Evolutionary conservation across 768 basidiomycete species (phyloP).

Genomic region (Bullera alba): DNA sequence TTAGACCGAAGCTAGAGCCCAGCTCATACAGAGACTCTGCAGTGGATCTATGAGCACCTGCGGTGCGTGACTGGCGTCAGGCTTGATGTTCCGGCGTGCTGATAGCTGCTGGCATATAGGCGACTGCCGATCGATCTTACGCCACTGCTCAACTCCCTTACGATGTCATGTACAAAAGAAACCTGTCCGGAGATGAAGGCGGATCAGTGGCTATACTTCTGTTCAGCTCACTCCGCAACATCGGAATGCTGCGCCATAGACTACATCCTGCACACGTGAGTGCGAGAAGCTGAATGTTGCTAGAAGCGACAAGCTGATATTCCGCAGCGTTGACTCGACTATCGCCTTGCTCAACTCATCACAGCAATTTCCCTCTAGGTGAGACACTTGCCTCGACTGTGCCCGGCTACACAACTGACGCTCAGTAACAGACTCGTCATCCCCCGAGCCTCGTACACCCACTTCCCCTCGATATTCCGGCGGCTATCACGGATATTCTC

Average conservation of each 20-base stretch:
- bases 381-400: conserved; percentile 11
- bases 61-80: conserved; percentile 30
- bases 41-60: conserved; percentile 49
- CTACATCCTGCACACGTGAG: conserved; percentile 54
- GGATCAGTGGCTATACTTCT: conserved; percentile 95
- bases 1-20: conserved; percentile 53
- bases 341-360: conserved; percentile 86
- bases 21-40: conserved; percentile 54
- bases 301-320: conserved; percentile 47
- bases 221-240: conserved; percentile 68
- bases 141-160: conserved; percentile 37
- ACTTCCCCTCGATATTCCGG: conserved; percentile 81
- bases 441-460: conserved; percentile 69
- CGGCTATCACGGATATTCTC: conserved; percentile 91
- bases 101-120: conserved; percentile 20
- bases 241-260: conserved; percentile 94
- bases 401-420: neutral
- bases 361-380: conserved; percentile 87
- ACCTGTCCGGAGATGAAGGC: conserved; percentile 98
- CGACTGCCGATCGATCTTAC: conserved; percentile 46
- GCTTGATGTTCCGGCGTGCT: neutral
- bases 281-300: neutral
- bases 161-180: conserved; percentile 58
- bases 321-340: conserved; percentile 85
- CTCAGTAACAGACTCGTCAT: conserved; percentile 61